Evolutionary conservation across 2,329 filamentous ascomycete species (phyloP), one percentile per base, ranked within the genome.

Genomic region (Paradendryphiella salina): DNA sequence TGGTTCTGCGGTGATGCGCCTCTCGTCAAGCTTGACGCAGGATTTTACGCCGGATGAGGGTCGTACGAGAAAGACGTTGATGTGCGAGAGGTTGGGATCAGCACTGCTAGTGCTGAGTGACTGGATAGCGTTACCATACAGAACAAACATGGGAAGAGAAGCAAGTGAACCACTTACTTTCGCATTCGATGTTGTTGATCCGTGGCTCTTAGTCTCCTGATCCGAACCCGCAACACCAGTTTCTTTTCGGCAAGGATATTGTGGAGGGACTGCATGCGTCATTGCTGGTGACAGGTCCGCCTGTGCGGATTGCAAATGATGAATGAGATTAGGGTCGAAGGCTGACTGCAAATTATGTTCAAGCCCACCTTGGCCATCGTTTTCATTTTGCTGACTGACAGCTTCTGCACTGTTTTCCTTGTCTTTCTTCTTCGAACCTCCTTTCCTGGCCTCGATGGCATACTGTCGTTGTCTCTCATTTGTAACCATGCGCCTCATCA

Each of bases 61-160:
- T n/a, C 54, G 50, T 3, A 56, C 88, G 58, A 87, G 87, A 65
- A 89, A 87, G n/a, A 83, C 82, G 28, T 79, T 81, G 32, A 82
- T 80, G 3, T 81, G 82, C 4, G 51, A 56, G 7, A 71, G 57
- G 13, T 57, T 17, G 3, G 56, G 57, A 7, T 60, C 49, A 35
- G 37, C 40, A 6, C 40, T 21, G 15, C 33, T 41, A 2, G 46
- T 32, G 11, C 29, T 47, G 5, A 59, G 57, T 9, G 59, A 52
- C 37, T 53, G 26, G 10, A 18, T n/a, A 28, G n/a, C 14, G 28
- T 46, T 32, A 54, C 33, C 33, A 37, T 29, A 26, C 13, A 28
- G 7, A 35, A 17, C 10, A 13, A 8, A 21, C 3, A 13, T 13
- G 20, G 14, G 31, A 29, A 3, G 26, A 21, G 10, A n/a, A 32